Evolutionary conservation across 2,329 filamentous ascomycete species (phyloP).

Genomic region (Fusarium longipes): DNA sequence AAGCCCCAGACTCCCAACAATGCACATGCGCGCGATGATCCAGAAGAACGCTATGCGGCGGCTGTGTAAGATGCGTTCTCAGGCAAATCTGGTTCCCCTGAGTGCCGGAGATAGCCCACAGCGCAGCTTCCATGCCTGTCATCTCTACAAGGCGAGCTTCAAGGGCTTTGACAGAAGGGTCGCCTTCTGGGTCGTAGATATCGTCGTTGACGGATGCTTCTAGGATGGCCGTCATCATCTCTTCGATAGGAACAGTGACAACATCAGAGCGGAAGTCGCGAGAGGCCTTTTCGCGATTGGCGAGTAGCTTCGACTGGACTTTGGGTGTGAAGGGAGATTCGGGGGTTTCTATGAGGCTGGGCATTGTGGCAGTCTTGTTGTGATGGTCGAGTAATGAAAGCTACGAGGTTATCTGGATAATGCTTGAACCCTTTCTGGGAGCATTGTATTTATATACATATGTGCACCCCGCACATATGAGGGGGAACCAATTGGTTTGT

Average conservation of each 20-base stretch:
- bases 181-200: conserved; percentile 45
- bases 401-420: not conserved
- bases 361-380: conserved; percentile 9
- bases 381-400: not conserved
- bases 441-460: not conserved
- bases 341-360: conserved; percentile 3
- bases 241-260: conserved; percentile 42
- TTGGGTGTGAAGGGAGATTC: conserved; percentile 29
- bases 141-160: conserved; percentile 39
- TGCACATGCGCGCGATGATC: conserved; percentile 81
- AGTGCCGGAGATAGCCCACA: conserved; percentile 45
- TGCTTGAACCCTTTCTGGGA: not conserved
- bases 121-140: conserved; percentile 46
- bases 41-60: conserved; percentile 45
- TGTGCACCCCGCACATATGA: conserved; percentile 5
- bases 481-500: not conserved
- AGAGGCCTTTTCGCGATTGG: conserved; percentile 32
- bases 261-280: conserved; percentile 47
- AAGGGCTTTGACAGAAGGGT: conserved; percentile 44
- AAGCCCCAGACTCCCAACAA: conserved; percentile 70
- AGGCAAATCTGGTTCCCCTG: conserved; percentile 47
- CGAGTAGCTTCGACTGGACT: conserved; percentile 21
- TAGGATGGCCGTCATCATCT: conserved; percentile 47
- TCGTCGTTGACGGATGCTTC: conserved; percentile 46
- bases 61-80: conserved; percentile 46